Conservation (phyloP, 371 early-diverging fungal species). For the Mortierella sp. region DNA sequence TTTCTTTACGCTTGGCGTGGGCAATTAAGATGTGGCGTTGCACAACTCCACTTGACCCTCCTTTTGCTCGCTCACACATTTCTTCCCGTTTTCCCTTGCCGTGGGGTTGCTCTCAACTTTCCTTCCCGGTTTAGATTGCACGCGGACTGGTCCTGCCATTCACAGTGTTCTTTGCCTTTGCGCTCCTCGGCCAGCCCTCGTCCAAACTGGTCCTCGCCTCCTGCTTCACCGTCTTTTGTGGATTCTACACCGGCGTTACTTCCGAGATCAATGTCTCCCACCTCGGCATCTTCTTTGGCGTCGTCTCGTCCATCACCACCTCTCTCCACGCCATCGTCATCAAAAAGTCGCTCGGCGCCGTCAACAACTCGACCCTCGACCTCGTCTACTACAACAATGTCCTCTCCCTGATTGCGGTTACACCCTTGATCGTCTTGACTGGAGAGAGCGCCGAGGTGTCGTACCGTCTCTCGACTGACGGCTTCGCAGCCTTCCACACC, state of each 20-base stretch:
- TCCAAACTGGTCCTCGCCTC: constrained; percentile 54
- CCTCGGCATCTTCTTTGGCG: constrained; percentile 61
- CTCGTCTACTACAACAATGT: constrained; percentile 73
- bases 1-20: not conserved
- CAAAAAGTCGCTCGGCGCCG: constrained; percentile 62
- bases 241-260: constrained; percentile 67
- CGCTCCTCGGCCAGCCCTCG: constrained; percentile 56
- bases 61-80: too few relatives aligned
- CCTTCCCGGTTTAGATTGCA: constrained; percentile 57
- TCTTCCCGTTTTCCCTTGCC: not conserved
- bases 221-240: constrained; percentile 64
- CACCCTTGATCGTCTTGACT: constrained; percentile 61
- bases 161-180: constrained; percentile 61
- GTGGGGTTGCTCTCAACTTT: not conserved
- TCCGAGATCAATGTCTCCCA: constrained; percentile 57
- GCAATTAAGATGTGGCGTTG: constrained; percentile 1
- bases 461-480: not conserved
- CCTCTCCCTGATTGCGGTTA: constrained; percentile 56
- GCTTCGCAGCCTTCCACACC: constrained; percentile 31
- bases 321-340: constrained; percentile 73
- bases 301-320: constrained; percentile 66
- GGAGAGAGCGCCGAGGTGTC: constrained; percentile 52
- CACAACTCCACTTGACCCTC: not conserved
- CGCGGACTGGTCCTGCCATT: constrained; percentile 69
- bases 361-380: constrained; percentile 63